Evolutionary conservation across 495 filamentous ascomycete genomes (phyloP), one percentile per base, ranked within the genome.

Genomic region (Xylaria sp.): DNA sequence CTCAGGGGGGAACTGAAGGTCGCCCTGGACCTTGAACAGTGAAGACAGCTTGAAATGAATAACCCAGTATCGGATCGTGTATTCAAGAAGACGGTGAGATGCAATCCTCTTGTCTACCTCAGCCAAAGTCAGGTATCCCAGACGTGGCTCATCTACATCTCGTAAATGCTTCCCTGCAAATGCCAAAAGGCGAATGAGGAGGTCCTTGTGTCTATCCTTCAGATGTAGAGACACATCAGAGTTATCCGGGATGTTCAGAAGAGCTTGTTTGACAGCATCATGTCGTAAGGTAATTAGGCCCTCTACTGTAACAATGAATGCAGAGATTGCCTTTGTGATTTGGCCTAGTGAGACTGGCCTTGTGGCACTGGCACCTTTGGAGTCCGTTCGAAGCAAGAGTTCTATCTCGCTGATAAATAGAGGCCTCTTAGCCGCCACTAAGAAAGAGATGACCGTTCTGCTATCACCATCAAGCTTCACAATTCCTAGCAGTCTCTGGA

Each of bases 51-150:
- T 67, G 35, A 67, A 67, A 35, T 67, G 64, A 43, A 29, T 55
- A 15, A 41, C 35, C 64, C 64, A 67, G 64, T 67, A 67, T 43
- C 64, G 64, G 33, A 67, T 43, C 5, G 64, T 43, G 35, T 67
- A 67, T 43, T 67, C 64, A n/a, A 67, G 64, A 7, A 67, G 46
- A 43, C 12, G 43, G 31, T 31, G 19, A 26, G 64, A 67, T 6
- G 46, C 46, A 15, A 67, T 67, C 31, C 48, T 53, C 35, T 53
- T 67, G 1, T 67, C 64, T 17, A 55, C 48, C 31, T 67, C 64
- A 3, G 33, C 8, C 1, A 35, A 40, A 26, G 64, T 40, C 17
- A 55, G 31, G n/a, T 55, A 41, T 19, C 48, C 64, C 21, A 67
- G 14, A 35, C 64, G 64, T 17, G 48, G 64, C 48, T 66, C 64